phyloP scores from a whole-genome alignment of 2,329 filamentous ascomycete species.

The Karstenula rhodostoma region DNA sequence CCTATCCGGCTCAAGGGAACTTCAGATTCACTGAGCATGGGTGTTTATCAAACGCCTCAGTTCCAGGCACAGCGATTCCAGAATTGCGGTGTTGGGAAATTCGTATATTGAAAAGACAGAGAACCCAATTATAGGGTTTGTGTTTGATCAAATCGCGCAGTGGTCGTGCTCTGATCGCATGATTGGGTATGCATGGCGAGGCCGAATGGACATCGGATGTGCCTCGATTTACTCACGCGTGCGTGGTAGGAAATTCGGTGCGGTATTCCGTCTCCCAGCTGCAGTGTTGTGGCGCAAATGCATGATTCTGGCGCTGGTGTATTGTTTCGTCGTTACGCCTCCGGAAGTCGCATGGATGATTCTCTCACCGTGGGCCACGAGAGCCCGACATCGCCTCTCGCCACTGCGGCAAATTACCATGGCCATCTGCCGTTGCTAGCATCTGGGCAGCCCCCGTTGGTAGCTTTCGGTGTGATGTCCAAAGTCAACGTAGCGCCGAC shows the following conservation, averaged over 20 bases:
- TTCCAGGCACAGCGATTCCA: constrained; percentile 19
- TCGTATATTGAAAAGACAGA: constrained; percentile 15
- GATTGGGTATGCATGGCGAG: constrained; percentile 13
- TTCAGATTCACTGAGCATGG: constrained; percentile 16
- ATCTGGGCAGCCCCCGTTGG: neutral
- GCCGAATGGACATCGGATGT: constrained; percentile 7
- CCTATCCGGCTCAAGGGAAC: constrained; percentile 28
- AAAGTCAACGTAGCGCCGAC: constrained; percentile 1
- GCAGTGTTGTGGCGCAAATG: constrained; percentile 17
- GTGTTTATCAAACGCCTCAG: constrained; percentile 4
- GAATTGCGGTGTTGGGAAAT: constrained; percentile 16
- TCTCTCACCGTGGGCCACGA: neutral
- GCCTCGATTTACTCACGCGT: constrained; percentile 13
- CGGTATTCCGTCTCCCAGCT: constrained; percentile 20
- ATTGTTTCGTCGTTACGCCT: neutral
- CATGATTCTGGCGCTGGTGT: neutral
- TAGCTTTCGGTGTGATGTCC: neutral
- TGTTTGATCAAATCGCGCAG: constrained; percentile 14
- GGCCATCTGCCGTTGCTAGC: neutral
- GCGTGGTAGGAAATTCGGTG: constrained; percentile 22
- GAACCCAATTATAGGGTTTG: constrained; percentile 25
- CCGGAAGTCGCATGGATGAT: neutral
- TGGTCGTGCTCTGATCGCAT: constrained; percentile 20
- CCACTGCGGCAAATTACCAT: neutral
- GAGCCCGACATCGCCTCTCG: neutral